phyloP scores from a whole-genome alignment of 179 eudicot species.

The Carnegiea gigantea region DNA sequence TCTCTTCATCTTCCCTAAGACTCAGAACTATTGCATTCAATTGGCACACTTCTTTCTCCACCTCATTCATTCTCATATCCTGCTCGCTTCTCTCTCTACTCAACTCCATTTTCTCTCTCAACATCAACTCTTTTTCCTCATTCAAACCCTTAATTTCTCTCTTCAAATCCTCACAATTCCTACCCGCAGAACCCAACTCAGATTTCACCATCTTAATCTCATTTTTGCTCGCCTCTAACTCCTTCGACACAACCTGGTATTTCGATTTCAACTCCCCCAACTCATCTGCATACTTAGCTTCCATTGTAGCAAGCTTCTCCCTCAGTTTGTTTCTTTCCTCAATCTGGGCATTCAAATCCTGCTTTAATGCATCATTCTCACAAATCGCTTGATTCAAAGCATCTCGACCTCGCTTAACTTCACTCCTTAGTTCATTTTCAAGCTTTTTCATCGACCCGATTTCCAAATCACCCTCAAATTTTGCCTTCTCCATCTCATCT shows the following conservation, averaged over 20 bases:
- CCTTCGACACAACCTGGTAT: conserved; percentile 25
- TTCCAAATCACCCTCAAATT: conserved; percentile 35
- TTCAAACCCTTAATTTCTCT: conserved; percentile 36
- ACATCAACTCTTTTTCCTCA: conserved; percentile 28
- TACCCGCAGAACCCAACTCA: conserved; percentile 34
- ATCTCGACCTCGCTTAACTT: conserved; percentile 37
- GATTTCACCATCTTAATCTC: conserved; percentile 29
- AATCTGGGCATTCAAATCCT: conserved; percentile 19
- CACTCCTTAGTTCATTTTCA: conserved; percentile 30
- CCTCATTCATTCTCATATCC: conserved; percentile 26
- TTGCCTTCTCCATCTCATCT: conserved; percentile 42
- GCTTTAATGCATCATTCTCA: conserved; percentile 42
- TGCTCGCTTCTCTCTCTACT: conserved; percentile 31
- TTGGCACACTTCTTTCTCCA: conserved; percentile 34
- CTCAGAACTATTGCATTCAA: conserved; percentile 31
- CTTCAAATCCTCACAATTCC: conserved; percentile 31
- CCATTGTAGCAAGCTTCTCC: conserved; percentile 25
- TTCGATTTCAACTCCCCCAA: conserved; percentile 25
- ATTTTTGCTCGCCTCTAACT: conserved; percentile 31
- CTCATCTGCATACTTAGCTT: conserved; percentile 34
- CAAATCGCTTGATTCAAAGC: conserved; percentile 9
- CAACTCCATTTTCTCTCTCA: conserved; percentile 36
- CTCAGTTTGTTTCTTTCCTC: conserved; percentile 39
- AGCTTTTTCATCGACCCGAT: conserved; percentile 40
- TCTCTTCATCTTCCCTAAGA: conserved; percentile 36